Conservation (phyloP, 768 basidiomycete species). For the Tricholoma saponaceum region DNA sequence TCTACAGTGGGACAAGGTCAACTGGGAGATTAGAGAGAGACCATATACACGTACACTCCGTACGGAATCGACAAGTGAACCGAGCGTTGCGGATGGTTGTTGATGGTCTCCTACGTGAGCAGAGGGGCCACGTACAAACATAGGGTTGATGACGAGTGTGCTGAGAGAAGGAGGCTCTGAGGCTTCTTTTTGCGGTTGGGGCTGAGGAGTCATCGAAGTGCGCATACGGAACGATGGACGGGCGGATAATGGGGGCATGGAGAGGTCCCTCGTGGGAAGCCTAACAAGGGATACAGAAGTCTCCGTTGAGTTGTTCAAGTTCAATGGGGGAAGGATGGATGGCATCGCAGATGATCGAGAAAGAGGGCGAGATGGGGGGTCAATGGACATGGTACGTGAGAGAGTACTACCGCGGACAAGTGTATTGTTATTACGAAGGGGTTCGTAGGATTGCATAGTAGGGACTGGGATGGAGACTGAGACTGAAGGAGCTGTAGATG, state of each 20-base stretch:
- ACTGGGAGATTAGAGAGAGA: background rate
- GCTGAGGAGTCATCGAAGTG: slow-evolving; percentile 69
- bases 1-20: slow-evolving; percentile 25
- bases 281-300: slow-evolving; percentile 21
- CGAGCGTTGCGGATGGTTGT: slow-evolving; percentile 44
- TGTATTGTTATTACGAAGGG: slow-evolving; percentile 25
- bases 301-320: slow-evolving; percentile 38
- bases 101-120: slow-evolving; percentile 23
- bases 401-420: slow-evolving; percentile 31
- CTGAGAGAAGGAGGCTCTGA: slow-evolving; percentile 72
- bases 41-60: slow-evolving; percentile 42
- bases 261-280: slow-evolving; percentile 33
- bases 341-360: slow-evolving; percentile 35
- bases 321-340: slow-evolving; percentile 37
- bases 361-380: slow-evolving; percentile 45
- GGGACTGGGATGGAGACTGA: slow-evolving; percentile 19
- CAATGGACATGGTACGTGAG: slow-evolving; percentile 70
- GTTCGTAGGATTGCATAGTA: slow-evolving; percentile 24
- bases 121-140: slow-evolving; percentile 62
- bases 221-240: slow-evolving; percentile 60
- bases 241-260: slow-evolving; percentile 41
- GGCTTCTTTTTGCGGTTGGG: slow-evolving; percentile 38
- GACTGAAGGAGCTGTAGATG: slow-evolving; percentile 20
- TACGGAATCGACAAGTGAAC: slow-evolving; percentile 53
- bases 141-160: slow-evolving; percentile 58